Conservation (phyloP, 2,329 filamentous ascomycete species). For the Claviceps arundinis region DNA sequence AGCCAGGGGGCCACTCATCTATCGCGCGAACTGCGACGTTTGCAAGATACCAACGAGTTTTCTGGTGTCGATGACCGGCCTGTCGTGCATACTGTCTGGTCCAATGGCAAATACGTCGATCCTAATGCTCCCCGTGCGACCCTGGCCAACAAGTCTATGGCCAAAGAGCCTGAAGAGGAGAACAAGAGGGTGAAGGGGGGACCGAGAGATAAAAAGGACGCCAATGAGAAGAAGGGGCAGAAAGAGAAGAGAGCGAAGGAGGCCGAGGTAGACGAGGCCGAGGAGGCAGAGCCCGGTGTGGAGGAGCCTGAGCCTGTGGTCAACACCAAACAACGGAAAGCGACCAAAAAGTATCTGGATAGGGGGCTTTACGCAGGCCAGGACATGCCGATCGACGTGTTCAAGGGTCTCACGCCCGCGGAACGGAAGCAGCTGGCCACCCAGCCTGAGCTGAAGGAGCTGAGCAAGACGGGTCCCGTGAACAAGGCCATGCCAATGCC, state of each 20-base stretch:
- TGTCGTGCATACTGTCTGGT: conserved; percentile 47
- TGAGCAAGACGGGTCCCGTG: conserved; percentile 24
- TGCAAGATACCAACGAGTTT: conserved; percentile 52
- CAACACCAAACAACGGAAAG: conserved; percentile 27
- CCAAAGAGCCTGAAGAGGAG: conserved; percentile 7
- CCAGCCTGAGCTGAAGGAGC: conserved; percentile 31
- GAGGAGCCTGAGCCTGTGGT: conserved; percentile 15
- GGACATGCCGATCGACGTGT: conserved; percentile 35
- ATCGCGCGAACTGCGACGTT: conserved; percentile 42
- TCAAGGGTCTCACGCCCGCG: conserved; percentile 31
- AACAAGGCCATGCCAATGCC: conserved; percentile 57
- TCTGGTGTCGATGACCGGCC: conserved; percentile 44
- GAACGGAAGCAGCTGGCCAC: conserved; percentile 39
- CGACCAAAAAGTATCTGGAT: conserved; percentile 60
- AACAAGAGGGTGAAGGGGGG: neutral
- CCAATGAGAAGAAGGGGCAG: neutral
- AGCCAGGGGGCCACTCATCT: conserved; percentile 34
- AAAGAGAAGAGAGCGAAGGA: neutral
- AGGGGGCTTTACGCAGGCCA: conserved; percentile 86
- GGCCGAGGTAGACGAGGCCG: neutral
- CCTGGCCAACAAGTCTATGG: conserved; percentile 21
- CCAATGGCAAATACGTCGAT: conserved; percentile 48
- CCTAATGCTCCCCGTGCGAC: conserved; percentile 28
- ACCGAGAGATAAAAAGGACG: neutral
- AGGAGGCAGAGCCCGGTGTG: conserved; percentile 2